Base-by-base conservation (phyloP, 2,329 filamentous ascomycete species). In the Sarocladium kiliense region DNA sequence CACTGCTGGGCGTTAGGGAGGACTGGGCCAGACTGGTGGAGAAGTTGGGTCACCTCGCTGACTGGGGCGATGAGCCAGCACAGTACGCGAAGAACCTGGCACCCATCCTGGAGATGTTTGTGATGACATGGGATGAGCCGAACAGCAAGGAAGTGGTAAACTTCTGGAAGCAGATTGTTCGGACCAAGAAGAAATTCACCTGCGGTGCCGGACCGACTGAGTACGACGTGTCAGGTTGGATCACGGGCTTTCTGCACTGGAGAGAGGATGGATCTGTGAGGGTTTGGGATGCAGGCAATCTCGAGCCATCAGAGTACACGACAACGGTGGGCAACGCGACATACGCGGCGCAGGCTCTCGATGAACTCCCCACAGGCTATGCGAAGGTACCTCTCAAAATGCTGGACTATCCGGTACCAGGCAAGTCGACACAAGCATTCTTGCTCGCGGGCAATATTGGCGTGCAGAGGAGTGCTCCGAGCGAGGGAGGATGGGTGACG, bases 181-280 rank as follows among this genome's bases (percentile, higher is more conserved):
- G 68, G 6, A 68, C 66, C 0, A 63, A 69, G 44, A 68, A 65
- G 45, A 60, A 58, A 55, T 67, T 57, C 49, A 61, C 56, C n/a
- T 71, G 60, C 42, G 63, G 63, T n/a, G 62, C 56, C 37, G 68
- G 62, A 2, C 63, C 61, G 25, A 64, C 49, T 59, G 71, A 69
- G 60, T 73, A 63, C 59, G 64, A 66, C 47, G 57, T 77, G 2
- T 74, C 71, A 0, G 77, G 78, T 4, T 81, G 77, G 77, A 70
- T 79, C 54, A 74, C 74, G 1, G 75, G 71, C 0, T 78, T 80
- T 57, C 65, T 73, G 59, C 75, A 74, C 58, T 80, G 76, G 74
- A 60, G 65, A 16, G 62, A 59, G 1, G 56, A 69, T 16, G 77
- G 77, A 0, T 34, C 49, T 0, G 54, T 63, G 34, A 54, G 63